These are phyloP conservation scores for Amanita rimosa DNA, from an alignment of 768 basidiomycete species.

Conservation along the genomic window DNA sequence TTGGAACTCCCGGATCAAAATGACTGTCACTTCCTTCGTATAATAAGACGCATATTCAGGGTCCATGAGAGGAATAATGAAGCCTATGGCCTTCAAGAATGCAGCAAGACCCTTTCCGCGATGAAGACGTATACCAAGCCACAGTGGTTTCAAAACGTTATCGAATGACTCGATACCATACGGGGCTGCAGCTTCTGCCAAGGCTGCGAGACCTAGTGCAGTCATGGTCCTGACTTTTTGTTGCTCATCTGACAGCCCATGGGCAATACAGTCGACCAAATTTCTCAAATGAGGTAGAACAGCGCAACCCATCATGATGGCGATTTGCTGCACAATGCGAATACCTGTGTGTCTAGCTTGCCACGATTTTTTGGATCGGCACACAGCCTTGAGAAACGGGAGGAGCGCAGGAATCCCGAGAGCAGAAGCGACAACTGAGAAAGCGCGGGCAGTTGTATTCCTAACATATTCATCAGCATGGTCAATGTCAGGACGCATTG, in stretches of 20 bases:
- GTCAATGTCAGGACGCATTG: conserved; percentile 99
- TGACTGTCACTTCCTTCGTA: conserved; percentile 94
- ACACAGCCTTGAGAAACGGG: conserved; percentile 97
- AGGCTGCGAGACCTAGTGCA: conserved; percentile 80
- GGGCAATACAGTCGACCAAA: conserved; percentile 91
- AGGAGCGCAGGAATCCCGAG: conserved; percentile 96
- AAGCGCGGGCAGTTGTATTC: conserved; percentile 97
- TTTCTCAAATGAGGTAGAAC: conserved; percentile 95
- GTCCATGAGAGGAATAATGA: conserved; percentile 99
- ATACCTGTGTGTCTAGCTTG: conserved; percentile 99
- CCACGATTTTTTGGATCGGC: conserved; percentile 99
- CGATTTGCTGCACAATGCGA: conserved; percentile 98
- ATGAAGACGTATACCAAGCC: conserved; percentile 90
- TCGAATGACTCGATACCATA: conserved; percentile 99
- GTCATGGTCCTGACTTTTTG: conserved; percentile 97
- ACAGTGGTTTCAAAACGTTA: conserved; percentile 88
- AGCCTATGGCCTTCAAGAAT: conserved; percentile 96
- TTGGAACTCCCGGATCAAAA: conserved; percentile 96
- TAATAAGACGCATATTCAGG: conserved; percentile 99
- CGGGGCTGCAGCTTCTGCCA: conserved; percentile 94
- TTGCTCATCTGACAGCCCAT: conserved; percentile 88
- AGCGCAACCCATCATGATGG: conserved; percentile 99
- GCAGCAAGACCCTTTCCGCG: conserved; percentile 93
- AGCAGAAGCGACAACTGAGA: conserved; percentile 97
- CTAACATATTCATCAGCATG: conserved; percentile 99